phyloP scores from a whole-genome alignment of 2,329 filamentous ascomycete genomes.

The Xylaria sp. region DNA sequence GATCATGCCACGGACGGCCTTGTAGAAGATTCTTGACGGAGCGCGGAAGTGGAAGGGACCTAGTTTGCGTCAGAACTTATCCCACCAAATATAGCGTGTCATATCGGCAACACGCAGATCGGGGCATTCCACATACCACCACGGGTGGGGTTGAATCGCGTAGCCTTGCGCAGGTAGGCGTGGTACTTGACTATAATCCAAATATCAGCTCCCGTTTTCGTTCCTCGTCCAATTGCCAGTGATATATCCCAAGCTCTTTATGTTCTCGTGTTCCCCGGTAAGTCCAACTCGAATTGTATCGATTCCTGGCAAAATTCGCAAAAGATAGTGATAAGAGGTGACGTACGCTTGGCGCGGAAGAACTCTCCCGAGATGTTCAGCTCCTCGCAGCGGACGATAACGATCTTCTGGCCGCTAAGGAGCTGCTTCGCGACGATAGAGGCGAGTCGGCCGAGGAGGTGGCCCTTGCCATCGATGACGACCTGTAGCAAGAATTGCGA shows the following conservation, averaged over 20 bases:
- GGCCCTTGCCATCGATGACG: slow-evolving; percentile 99
- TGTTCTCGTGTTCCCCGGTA: not conserved
- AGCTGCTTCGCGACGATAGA: slow-evolving; percentile 99
- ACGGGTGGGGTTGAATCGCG: slow-evolving; percentile 98
- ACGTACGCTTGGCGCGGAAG: slow-evolving; percentile 99
- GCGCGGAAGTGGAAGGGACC: slow-evolving; percentile 99
- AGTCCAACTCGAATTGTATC: not conserved
- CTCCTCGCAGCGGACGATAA: slow-evolving; percentile 97
- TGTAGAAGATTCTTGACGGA: slow-evolving; percentile 99
- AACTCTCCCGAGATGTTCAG: slow-evolving; percentile 99
- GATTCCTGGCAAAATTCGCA: slow-evolving; percentile 8
- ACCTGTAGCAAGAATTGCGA: slow-evolving; percentile 66
- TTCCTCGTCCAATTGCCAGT: slow-evolving; percentile 11
- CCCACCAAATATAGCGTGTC: slow-evolving; percentile 13
- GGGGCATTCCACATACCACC: slow-evolving; percentile 74
- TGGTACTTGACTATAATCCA: slow-evolving; percentile 94
- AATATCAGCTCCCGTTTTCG: slow-evolving; percentile 57
- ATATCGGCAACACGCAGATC: slow-evolving; percentile 36
- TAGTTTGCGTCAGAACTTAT: slow-evolving; percentile 55
- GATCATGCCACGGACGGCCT: slow-evolving; percentile 99
- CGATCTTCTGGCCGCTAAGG: slow-evolving; percentile 98
- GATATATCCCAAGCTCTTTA: slow-evolving; percentile 32
- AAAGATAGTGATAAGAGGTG: slow-evolving; percentile 42
- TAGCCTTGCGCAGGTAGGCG: slow-evolving; percentile 99
- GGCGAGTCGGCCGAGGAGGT: slow-evolving; percentile 98